Base-by-base conservation (phyloP, 768 basidiomycete genomes). In the Lepiota venenata region DNA sequence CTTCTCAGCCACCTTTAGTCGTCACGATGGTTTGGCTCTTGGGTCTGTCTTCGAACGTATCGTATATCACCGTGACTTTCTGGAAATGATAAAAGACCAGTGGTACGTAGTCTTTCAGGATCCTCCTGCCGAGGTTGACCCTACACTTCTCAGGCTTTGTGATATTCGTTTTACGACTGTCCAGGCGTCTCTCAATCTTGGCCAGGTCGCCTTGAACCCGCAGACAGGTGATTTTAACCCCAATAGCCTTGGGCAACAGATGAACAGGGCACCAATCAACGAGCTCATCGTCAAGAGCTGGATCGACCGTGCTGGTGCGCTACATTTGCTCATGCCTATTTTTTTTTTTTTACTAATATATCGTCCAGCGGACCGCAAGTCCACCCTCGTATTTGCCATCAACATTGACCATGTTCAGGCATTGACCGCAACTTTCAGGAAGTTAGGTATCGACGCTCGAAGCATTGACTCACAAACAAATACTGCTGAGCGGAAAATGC, bases 1-100 rank as follows among this genome's bases (percentile, higher is more conserved):
- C 0, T 97, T 98, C 66, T 93, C 93, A 50, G 96, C 96, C 1
- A 98, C 96, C 0, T 97, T 97, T 72, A 87, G 84, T 59, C 80
- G 96, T 25, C 91, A 95, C 59, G 96, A 98, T 60, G 90, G 93
- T 4, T 74, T 95, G 2, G 91, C 93, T 1, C 79, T 98, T 3
- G 87, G 91, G 5, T 85, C 88, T 2, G 87, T 97, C 1, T 98
- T 96, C 62, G 83, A 97, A 63, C 77, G 78, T 46, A 94, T 98
- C 50, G 95, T 97, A 0, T 98, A 92, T 66, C 95, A 98, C 65
- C 81, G 83, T 15, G 91, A 93, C 60, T 93, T 97, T 61, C 68
- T 92, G 11, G 85, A 91, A 48, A 95, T 98, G 94, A 89, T 98
- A 57, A 84, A 87, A 59, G 93, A 93, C 50, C 81, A 91, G 66